Evolutionary conservation across 352 stramenopile species (phyloP), one percentile per base, ranked within the genome.

Genomic region (Pythium rhizo-oryzae): DNA sequence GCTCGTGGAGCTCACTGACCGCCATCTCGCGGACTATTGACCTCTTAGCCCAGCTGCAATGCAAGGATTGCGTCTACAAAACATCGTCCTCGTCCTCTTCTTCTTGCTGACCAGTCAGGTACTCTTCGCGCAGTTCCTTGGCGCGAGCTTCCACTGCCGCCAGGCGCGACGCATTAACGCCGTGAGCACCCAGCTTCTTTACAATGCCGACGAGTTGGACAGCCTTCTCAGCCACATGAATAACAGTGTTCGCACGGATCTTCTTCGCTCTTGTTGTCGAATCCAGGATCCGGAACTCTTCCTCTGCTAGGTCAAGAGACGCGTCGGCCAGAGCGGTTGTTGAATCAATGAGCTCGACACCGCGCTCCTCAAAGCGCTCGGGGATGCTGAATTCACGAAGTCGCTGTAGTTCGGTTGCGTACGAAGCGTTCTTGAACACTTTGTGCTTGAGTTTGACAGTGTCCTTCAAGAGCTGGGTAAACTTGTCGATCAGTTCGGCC

Each of bases 51-150:
- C 13, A n/a, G 18, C 41, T 9, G 12, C 15, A 47, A 12, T 8
- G 18, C 41, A 12, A 21, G 21, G 21, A 55, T 43, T 15, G 21
- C 75, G 13, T 49, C 58, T 91, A 96, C 61, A 96, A 70, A 60
- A 96, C 86, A 71, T 96, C 88, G 63, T 94, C 88, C 60, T 96
- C 88, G 62, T 96, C 88, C 61, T 94, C 85, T 25, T 93, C 86
- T 59, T 92, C 75, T 59, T 92, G 75, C 54, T 91, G 75, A 13
- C 74, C 82, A 59, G 62, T 74, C 56, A 92, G 65, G 56, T 83
- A 94, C 28, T 78, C 52, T 16, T 91, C 83, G 49, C 91, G 91
- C 18, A 91, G 57, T 50, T 76, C 78, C 15, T 69, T 60, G 35
- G 82, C 59, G 7, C 62, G 76, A 1, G 65, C 63, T 46, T 93